Conservation (phyloP, 2,329 filamentous ascomycete species). For the Fusarium buharicum region DNA sequence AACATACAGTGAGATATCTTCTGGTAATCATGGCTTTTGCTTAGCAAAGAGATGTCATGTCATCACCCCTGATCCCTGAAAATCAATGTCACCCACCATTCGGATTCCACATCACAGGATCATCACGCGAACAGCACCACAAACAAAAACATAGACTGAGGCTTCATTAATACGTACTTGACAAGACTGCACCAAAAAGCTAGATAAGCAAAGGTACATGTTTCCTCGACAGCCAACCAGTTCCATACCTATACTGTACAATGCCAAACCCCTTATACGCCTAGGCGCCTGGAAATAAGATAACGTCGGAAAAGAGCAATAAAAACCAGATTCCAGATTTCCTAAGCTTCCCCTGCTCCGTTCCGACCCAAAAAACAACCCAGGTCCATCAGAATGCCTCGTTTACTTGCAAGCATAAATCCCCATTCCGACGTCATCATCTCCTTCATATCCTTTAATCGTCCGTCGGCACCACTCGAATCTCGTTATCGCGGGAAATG, state of each 20-base stretch:
- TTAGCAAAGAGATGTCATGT: neutral
- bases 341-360: slow-evolving; percentile 14
- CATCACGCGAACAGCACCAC: slow-evolving; percentile 1
- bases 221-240: slow-evolving; percentile 14
- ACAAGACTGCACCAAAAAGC: slow-evolving; percentile 26
- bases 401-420: slow-evolving; percentile 26
- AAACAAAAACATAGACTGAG: neutral
- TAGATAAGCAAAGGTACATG: slow-evolving; percentile 30
- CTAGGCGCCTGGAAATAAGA: slow-evolving; percentile 25
- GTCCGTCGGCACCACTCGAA: slow-evolving; percentile 36
- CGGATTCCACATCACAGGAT: neutral
- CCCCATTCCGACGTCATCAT: slow-evolving; percentile 17
- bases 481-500: slow-evolving; percentile 35
- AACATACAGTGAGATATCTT: no score
- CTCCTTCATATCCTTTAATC: slow-evolving; percentile 16
- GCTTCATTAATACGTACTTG: slow-evolving; percentile 25
- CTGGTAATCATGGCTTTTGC: no score
- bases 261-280: slow-evolving; percentile 35
- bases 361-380: slow-evolving; percentile 10
- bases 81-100: neutral
- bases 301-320: slow-evolving; percentile 5
- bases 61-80: slow-evolving; percentile 6
- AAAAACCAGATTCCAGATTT: slow-evolving; percentile 11
- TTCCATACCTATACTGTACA: slow-evolving; percentile 35
- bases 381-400: slow-evolving; percentile 31